Base-by-base conservation (phyloP, 768 basidiomycete species). In the Sistotremastrum niveocremeum region DNA sequence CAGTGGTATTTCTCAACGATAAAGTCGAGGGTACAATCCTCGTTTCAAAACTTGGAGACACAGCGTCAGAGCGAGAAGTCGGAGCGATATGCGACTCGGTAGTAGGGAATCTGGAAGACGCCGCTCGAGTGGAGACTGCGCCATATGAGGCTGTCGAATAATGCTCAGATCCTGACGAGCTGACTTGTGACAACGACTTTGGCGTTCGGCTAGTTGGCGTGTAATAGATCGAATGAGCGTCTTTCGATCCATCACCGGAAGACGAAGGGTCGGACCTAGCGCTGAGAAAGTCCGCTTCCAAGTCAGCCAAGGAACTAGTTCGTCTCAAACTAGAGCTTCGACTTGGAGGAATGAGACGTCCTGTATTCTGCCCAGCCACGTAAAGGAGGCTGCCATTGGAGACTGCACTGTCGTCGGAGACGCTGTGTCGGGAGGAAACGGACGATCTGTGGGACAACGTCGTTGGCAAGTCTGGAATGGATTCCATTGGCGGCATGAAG, bases 291-390 rank as follows among this genome's bases (percentile, higher is more conserved):
- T 71, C 79, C 46, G 76, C 66, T 60, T 68, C 84, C n/a, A 89
- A 64, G 54, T 88, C 85, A 0, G 80, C 80, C 65, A 83, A 70
- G 0, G 82, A 87, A 39, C 75, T 81, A n/a, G 80, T 83, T 38
- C 81, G 65, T 35, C 76, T 65, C 29, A 77, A 51, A 1, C 71
- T 73, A 47, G 72, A 73, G 54, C 74, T 76, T 10, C 76, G 69
- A 46, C 78, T 76, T 3, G 81, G 78, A 6, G 74, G 73, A 49
- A 89, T 88, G 9, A 77, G 78, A 6, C 85, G 74, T 37, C 39
- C 45, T 3, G 51, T 51, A 4, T 36, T 37, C 11, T 73, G 71
- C 53, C 84, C 85, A 3, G 81, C 80, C 5, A 74, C 78, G 57
- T 85, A 84, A 5, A 83, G 63, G 50, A 81, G 82, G 7, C 73